Base-by-base conservation (phyloP, 331 rosid species). In the Telfairia occidentalis region DNA sequence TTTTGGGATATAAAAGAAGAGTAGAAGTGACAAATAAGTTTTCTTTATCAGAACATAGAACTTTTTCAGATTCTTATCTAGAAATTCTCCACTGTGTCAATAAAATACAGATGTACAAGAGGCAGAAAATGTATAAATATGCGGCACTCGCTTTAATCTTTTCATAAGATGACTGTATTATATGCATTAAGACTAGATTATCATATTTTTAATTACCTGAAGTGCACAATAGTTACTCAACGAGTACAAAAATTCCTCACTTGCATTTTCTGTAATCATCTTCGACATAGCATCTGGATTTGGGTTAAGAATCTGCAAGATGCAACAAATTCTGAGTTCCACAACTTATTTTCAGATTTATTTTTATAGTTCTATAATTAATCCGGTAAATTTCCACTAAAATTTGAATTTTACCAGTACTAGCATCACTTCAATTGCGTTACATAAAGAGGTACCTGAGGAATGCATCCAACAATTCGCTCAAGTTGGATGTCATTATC, bases 271-370 rank as follows among this genome's bases (percentile, higher is more conserved):
- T 21, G 97, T 94, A 70, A 94, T 91, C 92, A 95, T 86, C 87
- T 90, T 91, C 75, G 98, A 86, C 98, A 95, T 95, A 71, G 98
- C 98, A 79, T 95, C 96, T 75, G 98, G 98, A 81, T 95, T 95
- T 60, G 98, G 98, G 88, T 95, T 95, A 73, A 95, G 97, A 91
- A 94, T 94, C 98, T 94, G 92, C 78, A 82, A 45, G 32, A 48
- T 42, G 81, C 70, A 78, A 38, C 52, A 59, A 53, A 54, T 24
- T 75, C 21, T 23, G 53, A 37, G 45, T 49, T 29, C 40, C 16
- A 28, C 74, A 73, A 63, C 35, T 37, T 12, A 19, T 65, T 37
- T 19, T 65, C 10, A 19, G 13, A 24, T 9, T 64, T 15, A n/a
- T 19, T 21, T 38, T 40, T 38, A 21, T 38, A 35, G 24, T 71